Evolutionary conservation across 2,329 filamentous ascomycete species (phyloP).

Genomic region (Emmonsia crescens): DNA sequence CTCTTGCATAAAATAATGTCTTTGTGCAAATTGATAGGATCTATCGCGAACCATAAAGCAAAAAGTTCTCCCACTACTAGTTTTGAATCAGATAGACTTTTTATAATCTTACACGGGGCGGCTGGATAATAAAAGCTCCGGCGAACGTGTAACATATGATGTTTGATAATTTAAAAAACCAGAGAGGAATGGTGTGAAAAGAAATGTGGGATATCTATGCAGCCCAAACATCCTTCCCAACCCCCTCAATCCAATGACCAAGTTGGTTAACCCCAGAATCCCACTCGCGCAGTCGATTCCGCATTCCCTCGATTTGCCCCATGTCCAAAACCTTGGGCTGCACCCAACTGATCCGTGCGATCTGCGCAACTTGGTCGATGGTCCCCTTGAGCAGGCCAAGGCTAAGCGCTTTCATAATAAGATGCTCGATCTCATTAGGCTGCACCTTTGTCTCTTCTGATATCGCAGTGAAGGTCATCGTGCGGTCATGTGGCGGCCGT

Average conservation of each 20-base stretch:
- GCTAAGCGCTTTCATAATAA: slow-evolving; percentile 98
- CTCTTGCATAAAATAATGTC: not conserved
- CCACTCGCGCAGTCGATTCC: slow-evolving; percentile 80
- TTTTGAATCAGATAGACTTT: not conserved
- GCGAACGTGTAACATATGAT: not conserved
- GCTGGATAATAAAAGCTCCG: not conserved
- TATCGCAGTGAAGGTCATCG: slow-evolving; percentile 85
- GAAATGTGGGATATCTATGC: slow-evolving; percentile 40
- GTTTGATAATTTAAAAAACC: not conserved
- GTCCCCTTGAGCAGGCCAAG: slow-evolving; percentile 79
- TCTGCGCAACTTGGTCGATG: slow-evolving; percentile 90
- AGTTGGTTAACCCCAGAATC: slow-evolving; percentile 91
- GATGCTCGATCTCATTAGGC: slow-evolving; percentile 85
- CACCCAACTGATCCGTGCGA: slow-evolving; percentile 96
- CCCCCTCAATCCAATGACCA: slow-evolving; percentile 91
- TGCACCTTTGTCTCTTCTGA: slow-evolving; percentile 85
- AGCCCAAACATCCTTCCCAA: slow-evolving; percentile 93
- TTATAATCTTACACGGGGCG: not conserved
- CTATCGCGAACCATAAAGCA: not conserved
- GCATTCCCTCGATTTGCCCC: slow-evolving; percentile 90
- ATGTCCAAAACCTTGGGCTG: slow-evolving; percentile 96
- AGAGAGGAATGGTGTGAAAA: not conserved
- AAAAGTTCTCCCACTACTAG: not conserved
- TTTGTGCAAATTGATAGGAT: not conserved
- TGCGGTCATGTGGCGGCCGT: slow-evolving; percentile 85